A percentile compares a stretch with the other conserved stretches of the same genome.
These are phyloP conservation scores for Candida sanyaensis DNA, from an alignment of 1,139 yeast species.

Conservation along the genomic window DNA sequence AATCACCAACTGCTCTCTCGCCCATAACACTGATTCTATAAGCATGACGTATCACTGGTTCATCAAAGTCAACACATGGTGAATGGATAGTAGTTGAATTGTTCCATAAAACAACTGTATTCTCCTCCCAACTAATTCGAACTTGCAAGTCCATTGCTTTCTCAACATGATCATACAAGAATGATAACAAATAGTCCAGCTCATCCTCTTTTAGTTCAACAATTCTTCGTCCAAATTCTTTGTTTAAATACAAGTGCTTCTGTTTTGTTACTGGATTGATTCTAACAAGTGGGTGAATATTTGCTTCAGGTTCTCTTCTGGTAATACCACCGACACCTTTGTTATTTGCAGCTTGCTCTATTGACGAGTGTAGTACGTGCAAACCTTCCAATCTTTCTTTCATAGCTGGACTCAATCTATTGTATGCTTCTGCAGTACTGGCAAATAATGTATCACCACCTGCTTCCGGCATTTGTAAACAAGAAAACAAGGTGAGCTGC, in stretches of 20 bases:
- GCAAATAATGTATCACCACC: conserved; percentile 44
- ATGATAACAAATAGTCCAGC: conserved; percentile 23
- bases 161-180: conserved; percentile 25
- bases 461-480: conserved; percentile 40
- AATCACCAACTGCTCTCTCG: conserved; percentile 24
- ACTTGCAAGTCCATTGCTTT: conserved; percentile 53
- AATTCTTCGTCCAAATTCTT: conserved; percentile 26
- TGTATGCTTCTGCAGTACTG: conserved; percentile 33
- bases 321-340: conserved; percentile 24
- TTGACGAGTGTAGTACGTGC: conserved; percentile 27
- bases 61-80: conserved; percentile 26
- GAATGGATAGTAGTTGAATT: conserved; percentile 25
- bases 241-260: conserved; percentile 25
- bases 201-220: conserved; percentile 32
- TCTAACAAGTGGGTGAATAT: conserved; percentile 29
- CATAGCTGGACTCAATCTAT: conserved; percentile 29
- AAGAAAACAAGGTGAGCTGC: conserved; percentile 37
- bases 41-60: conserved; percentile 23
- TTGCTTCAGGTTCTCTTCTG: conserved; percentile 28
- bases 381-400: conserved; percentile 26
- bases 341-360: conserved; percentile 24
- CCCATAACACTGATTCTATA: conserved; percentile 28
- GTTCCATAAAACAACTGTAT: conserved; percentile 31
- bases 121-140: conserved; percentile 58
- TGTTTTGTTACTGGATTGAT: conserved; percentile 29